Percentiles rank a stretch among this genome's conserved stretches.
These are phyloP conservation scores for Hypholoma fasciculare DNA, from an alignment of 768 basidiomycete species.

Conservation along the genomic window DNA sequence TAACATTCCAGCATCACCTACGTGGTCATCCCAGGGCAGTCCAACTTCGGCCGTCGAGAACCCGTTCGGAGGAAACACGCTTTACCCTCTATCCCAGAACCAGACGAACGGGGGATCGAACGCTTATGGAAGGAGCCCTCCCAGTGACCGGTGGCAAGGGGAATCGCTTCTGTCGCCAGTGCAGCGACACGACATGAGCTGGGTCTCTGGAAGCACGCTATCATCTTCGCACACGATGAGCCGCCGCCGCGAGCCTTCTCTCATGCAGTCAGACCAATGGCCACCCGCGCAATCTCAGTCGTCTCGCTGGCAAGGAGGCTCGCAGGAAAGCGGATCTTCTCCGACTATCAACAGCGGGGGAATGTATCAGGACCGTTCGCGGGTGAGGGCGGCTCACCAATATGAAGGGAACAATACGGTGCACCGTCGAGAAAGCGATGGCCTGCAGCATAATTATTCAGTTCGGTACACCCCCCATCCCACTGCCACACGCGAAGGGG, in stretches of 20 bases:
- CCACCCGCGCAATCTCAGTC: slow-evolving; percentile 33
- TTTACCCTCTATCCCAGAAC: slow-evolving; percentile 29
- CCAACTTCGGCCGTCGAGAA: slow-evolving; percentile 36
- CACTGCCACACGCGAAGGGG: slow-evolving; percentile 27
- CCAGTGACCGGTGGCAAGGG: slow-evolving; percentile 31
- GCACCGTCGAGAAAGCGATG: slow-evolving; percentile 33
- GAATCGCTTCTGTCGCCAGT: slow-evolving; percentile 27
- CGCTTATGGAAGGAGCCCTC: slow-evolving; percentile 23
- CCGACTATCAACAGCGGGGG: slow-evolving; percentile 23
- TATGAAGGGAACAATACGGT: slow-evolving; percentile 29
- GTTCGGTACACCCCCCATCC: slow-evolving; percentile 27
- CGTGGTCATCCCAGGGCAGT: slow-evolving; percentile 33
- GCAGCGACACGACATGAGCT: slow-evolving; percentile 24
- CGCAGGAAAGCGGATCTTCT: slow-evolving; percentile 22
- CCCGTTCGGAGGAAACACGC: slow-evolving; percentile 30
- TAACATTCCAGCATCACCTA: slow-evolving; percentile 37
- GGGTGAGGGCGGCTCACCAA: slow-evolving; percentile 36
- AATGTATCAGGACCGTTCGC: slow-evolving; percentile 35
- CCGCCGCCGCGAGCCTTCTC: slow-evolving; percentile 32
- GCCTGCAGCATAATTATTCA: slow-evolving; percentile 20
- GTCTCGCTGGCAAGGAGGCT: slow-evolving; percentile 40
- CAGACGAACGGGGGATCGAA: slow-evolving; percentile 20
- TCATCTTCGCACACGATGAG: slow-evolving; percentile 24
- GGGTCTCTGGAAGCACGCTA: slow-evolving; percentile 14
- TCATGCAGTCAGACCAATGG: slow-evolving; percentile 36